These are phyloP conservation scores for Santalum album DNA, from an alignment of 164 flowering plant species.

Conservation along the genomic window DNA sequence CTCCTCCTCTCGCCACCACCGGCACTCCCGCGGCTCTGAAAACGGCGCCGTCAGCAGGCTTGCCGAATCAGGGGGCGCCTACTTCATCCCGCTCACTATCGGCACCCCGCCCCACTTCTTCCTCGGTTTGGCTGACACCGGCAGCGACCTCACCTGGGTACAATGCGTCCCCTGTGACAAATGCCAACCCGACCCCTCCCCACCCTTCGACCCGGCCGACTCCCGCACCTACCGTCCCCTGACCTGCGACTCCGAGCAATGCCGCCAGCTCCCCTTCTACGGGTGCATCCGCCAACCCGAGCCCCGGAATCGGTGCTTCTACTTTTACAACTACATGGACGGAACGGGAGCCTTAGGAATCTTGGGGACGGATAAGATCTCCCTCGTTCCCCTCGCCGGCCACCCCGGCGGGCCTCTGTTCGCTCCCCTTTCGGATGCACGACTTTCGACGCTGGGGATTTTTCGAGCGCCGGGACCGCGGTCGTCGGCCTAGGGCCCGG, in stretches of 20 bases:
- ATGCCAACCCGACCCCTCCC: background rate
- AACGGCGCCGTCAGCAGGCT: background rate
- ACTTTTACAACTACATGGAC: background rate
- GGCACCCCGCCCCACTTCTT: background rate
- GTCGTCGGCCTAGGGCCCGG: background rate
- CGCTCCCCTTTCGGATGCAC: background rate
- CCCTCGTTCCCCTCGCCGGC: background rate
- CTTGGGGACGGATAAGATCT: background rate
- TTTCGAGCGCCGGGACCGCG: background rate
- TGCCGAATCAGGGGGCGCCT: background rate
- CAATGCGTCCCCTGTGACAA: background rate
- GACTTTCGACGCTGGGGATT: background rate
- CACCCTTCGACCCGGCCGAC: background rate
- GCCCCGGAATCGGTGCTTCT: background rate
- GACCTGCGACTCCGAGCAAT: too few relatives aligned
- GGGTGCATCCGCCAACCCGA: too few relatives aligned
- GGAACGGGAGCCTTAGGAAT: background rate
- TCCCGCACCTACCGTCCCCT: background rate
- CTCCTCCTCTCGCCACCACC: background rate
- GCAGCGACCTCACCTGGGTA: background rate
- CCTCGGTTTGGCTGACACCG: background rate
- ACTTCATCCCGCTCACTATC: background rate
- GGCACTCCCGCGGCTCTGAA: background rate
- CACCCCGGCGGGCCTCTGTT: background rate
- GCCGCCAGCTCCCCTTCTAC: too few relatives aligned